These are phyloP conservation scores for Epithemia pelagica DNA, from an alignment of 108 stramenopile genomes.

Conservation along the genomic window DNA sequence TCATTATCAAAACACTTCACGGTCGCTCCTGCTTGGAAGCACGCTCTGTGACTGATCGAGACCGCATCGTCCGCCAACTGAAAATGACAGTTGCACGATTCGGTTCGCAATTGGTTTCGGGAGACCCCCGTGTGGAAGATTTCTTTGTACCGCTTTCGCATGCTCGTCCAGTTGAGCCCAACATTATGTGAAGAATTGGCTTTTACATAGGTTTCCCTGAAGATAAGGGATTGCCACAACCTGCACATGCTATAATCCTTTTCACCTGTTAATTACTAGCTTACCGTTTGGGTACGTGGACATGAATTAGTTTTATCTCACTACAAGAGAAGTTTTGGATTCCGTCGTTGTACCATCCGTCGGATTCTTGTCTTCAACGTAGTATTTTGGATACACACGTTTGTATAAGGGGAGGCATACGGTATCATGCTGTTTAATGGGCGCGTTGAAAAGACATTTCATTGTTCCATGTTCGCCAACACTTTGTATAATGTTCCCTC, in stretches of 20 bases:
- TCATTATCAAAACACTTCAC: constrained; percentile 27
- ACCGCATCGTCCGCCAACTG: constrained; percentile 29
- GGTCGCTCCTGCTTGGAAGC: constrained; percentile 37
- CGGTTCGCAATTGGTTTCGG: constrained; percentile 18
- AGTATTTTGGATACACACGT: constrained; percentile 91
- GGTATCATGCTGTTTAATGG: constrained; percentile 97
- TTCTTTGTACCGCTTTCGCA: constrained; percentile 26
- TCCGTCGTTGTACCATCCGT: too few species aligned
- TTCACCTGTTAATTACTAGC: too few species aligned
- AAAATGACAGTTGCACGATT: constrained; percentile 45
- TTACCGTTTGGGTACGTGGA: too few species aligned
- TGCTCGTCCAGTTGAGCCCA: constrained; percentile 3
- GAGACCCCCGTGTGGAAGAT: constrained; percentile 19
- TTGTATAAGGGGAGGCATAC: constrained; percentile 97
- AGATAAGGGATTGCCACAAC: too few species aligned
- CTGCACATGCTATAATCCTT: too few species aligned
- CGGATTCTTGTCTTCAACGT: not conserved
- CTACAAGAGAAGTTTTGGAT: too few species aligned
- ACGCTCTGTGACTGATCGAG: constrained; percentile 24
- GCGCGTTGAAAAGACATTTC: constrained; percentile 96
- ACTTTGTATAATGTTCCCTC: constrained; percentile 92
- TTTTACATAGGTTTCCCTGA: too few species aligned
- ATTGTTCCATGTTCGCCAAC: constrained; percentile 99
- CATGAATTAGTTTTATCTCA: too few species aligned
- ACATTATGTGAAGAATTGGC: too few species aligned